These are phyloP conservation scores for Microsporum audouinii DNA, from an alignment of 2,329 filamentous ascomycete species.

Conservation along the genomic window DNA sequence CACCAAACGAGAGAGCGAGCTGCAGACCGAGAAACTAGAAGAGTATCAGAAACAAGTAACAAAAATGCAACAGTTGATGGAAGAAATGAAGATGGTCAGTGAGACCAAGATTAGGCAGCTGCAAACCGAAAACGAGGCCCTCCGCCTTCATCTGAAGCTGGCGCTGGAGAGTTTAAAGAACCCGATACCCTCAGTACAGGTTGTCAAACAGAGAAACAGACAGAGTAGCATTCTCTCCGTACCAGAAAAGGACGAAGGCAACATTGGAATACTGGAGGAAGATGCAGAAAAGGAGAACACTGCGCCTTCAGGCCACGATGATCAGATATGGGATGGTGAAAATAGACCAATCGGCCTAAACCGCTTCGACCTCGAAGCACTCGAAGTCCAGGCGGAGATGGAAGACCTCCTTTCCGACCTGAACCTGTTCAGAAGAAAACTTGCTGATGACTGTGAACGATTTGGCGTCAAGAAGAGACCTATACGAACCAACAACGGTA, in stretches of 20 bases:
- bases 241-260: conserved; percentile 26
- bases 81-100: conserved; percentile 78
- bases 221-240: conserved; percentile 29
- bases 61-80: conserved; percentile 89
- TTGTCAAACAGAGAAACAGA: conserved; percentile 22
- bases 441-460: conserved; percentile 57
- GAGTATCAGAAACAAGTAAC: conserved; percentile 88
- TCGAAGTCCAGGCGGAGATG: conserved; percentile 71
- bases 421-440: conserved; percentile 69
- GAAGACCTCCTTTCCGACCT: conserved; percentile 72
- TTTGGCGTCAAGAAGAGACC: conserved; percentile 21
- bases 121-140: conserved; percentile 78
- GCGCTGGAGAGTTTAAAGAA: conserved; percentile 80
- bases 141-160: conserved; percentile 76
- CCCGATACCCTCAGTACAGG: conserved; percentile 55
- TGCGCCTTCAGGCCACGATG: conserved; percentile 19
- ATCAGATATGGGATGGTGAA: conserved; percentile 28
- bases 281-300: conserved; percentile 42
- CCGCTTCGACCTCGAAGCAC: conserved; percentile 33
- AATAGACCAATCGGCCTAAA: conserved; percentile 39
- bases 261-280: conserved; percentile 37
- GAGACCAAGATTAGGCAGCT: conserved; percentile 90
- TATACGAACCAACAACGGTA: neutral
- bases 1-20: conserved; percentile 62
- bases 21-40: conserved; percentile 73